phyloP scores from a whole-genome alignment of 2,329 filamentous ascomycete genomes.

The Didymella lethalis region DNA sequence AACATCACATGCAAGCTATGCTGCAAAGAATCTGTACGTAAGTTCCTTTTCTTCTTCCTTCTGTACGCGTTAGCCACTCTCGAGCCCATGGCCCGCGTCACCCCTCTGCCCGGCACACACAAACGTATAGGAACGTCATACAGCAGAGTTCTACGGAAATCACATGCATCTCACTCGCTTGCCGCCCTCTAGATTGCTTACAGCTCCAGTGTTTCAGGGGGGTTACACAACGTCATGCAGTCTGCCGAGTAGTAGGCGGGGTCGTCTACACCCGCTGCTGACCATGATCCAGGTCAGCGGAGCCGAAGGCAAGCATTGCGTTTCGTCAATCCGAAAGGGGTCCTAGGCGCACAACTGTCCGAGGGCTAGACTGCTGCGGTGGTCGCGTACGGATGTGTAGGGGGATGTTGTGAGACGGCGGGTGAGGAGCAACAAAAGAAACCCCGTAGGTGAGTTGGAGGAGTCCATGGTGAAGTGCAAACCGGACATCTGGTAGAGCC shows the following conservation, averaged over 20 bases:
- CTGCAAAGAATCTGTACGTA: constrained; percentile 2
- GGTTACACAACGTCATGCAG: constrained; percentile 14
- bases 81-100: constrained; percentile 7
- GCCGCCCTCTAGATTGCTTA: constrained; percentile 13
- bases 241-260: constrained; percentile 6
- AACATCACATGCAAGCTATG: constrained; percentile 8
- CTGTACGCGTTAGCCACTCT: constrained; percentile 4
- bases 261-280: constrained; percentile 19
- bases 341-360: constrained; percentile 4
- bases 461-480: background rate
- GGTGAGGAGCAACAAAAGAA: background rate
- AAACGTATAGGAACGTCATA: background rate
- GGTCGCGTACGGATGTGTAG: constrained; percentile 5
- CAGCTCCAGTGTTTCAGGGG: constrained; percentile 15
- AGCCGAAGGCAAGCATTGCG: constrained; percentile 16
- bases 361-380: constrained; percentile 12
- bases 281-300: constrained; percentile 27
- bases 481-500: background rate
- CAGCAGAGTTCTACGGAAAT: constrained; percentile 1
- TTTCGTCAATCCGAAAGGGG: constrained; percentile 14
- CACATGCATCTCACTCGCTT: constrained; percentile 3
- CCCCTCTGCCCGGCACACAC: constrained; percentile 5
- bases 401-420: constrained; percentile 14
- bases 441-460: background rate
- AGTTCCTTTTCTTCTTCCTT: background rate